Evolutionary conservation across 2,329 filamentous ascomycete species (phyloP).

Genomic region (Diaporthe helianthi): DNA sequence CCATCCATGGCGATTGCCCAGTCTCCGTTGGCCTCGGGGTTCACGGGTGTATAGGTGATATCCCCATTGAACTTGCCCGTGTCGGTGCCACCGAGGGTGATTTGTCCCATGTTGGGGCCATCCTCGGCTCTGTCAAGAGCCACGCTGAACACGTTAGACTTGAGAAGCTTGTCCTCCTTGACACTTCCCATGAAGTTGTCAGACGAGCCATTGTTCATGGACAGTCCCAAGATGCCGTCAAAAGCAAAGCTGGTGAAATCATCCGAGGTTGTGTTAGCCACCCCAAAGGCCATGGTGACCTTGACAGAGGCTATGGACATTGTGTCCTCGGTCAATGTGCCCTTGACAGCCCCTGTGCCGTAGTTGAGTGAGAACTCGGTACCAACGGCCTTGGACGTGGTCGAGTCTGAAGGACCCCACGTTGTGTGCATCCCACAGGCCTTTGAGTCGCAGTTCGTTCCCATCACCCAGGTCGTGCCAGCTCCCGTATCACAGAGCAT

Average conservation of each 20-base stretch:
- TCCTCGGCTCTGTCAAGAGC: slow-evolving; percentile 73
- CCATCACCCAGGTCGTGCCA: slow-evolving; percentile 85
- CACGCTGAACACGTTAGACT: slow-evolving; percentile 72
- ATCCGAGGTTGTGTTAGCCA: slow-evolving; percentile 73
- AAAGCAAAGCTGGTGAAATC: slow-evolving; percentile 83
- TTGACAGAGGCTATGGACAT: slow-evolving; percentile 71
- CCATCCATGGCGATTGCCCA: slow-evolving; percentile 79
- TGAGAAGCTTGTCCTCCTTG: slow-evolving; percentile 60
- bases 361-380: slow-evolving; percentile 73
- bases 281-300: slow-evolving; percentile 72
- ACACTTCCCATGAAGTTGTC: slow-evolving; percentile 74
- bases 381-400: slow-evolving; percentile 61
- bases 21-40: slow-evolving; percentile 57
- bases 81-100: slow-evolving; percentile 79
- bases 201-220: slow-evolving; percentile 64
- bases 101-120: slow-evolving; percentile 72
- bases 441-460: slow-evolving; percentile 67
- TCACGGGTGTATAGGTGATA: slow-evolving; percentile 69
- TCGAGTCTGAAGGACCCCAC: slow-evolving; percentile 72
- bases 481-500: slow-evolving; percentile 73
- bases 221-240: slow-evolving; percentile 85
- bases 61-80: slow-evolving; percentile 70
- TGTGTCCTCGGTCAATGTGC: slow-evolving; percentile 70
- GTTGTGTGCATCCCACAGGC: slow-evolving; percentile 75
- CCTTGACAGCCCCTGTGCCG: slow-evolving; percentile 77